Conservation (phyloP, 108 stramenopile species). For the Nitzschia putrida region DNA sequence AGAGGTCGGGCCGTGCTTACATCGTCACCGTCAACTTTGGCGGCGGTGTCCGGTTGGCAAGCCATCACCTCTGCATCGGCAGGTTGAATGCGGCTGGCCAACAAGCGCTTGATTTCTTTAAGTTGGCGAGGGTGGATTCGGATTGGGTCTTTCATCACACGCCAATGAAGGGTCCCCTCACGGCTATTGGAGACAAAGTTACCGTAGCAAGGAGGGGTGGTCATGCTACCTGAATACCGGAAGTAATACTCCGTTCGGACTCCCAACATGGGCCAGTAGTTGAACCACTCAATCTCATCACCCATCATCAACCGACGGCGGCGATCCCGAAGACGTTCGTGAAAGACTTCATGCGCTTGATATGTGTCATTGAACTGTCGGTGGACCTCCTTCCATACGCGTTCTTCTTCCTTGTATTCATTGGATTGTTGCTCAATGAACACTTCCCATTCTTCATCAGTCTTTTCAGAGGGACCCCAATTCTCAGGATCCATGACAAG, state of each 20-base stretch:
- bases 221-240: slow-evolving; percentile 32
- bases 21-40: slow-evolving; percentile 21
- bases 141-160: slow-evolving; percentile 47
- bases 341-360: slow-evolving; percentile 21
- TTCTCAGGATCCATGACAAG: slow-evolving; percentile 27
- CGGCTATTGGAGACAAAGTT: background rate
- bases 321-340: background rate
- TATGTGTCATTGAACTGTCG: slow-evolving; percentile 13
- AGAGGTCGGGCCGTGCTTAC: slow-evolving; percentile 43
- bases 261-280: slow-evolving; percentile 41
- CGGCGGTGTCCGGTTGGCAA: slow-evolving; percentile 38
- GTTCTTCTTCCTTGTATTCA: slow-evolving; percentile 18
- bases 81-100: slow-evolving; percentile 42
- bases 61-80: slow-evolving; percentile 4
- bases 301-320: slow-evolving; percentile 27
- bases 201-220: slow-evolving; percentile 47
- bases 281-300: slow-evolving; percentile 21
- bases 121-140: slow-evolving; percentile 36
- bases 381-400: slow-evolving; percentile 3
- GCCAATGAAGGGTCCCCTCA: slow-evolving; percentile 31
- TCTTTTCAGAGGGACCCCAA: slow-evolving; percentile 12
- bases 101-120: slow-evolving; percentile 29
- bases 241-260: slow-evolving; percentile 41
- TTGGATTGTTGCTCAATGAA: slow-evolving; percentile 15
- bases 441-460: slow-evolving; percentile 30